phyloP scores from a whole-genome alignment of 2,329 filamentous ascomycete genomes.

The Keithomyces neogunnii region DNA sequence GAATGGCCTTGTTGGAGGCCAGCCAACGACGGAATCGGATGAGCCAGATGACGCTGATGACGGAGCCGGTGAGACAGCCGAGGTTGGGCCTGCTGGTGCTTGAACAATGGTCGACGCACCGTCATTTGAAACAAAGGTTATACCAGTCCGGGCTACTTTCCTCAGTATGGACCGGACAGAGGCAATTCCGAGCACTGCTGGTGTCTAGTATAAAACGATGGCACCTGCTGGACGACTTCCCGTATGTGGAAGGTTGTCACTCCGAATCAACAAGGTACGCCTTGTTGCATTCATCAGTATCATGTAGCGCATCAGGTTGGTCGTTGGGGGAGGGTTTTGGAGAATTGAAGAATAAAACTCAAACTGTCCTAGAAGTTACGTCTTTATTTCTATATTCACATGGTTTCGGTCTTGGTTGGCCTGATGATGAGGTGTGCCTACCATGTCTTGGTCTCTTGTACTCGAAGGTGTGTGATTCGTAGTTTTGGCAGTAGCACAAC shows the following conservation, averaged over 20 bases:
- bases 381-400: background rate
- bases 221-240: slow-evolving; percentile 8
- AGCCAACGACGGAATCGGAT: too few relatives aligned
- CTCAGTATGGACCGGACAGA: slow-evolving; percentile 7
- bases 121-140: background rate
- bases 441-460: too few relatives aligned
- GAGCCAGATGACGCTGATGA: background rate
- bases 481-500: too few relatives aligned
- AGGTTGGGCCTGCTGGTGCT: slow-evolving; percentile 8
- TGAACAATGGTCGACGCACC: slow-evolving; percentile 3
- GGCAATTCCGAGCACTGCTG: slow-evolving; percentile 19
- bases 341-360: background rate
- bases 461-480: too few relatives aligned
- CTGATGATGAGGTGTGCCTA: too few relatives aligned
- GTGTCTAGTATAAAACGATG: slow-evolving; percentile 3
- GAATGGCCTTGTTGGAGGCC: slow-evolving; percentile 15
- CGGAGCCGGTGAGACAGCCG: slow-evolving; percentile 1
- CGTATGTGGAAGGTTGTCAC: background rate
- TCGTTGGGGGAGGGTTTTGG: background rate
- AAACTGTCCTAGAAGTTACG: background rate
- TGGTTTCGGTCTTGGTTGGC: too few relatives aligned
- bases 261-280: background rate
- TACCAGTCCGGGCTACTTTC: background rate
- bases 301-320: background rate
- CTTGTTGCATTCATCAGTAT: slow-evolving; percentile 2